Evolutionary conservation across 2,329 filamentous ascomycete genomes (phyloP).

Genomic region (Davidsoniella eucalypti): DNA sequence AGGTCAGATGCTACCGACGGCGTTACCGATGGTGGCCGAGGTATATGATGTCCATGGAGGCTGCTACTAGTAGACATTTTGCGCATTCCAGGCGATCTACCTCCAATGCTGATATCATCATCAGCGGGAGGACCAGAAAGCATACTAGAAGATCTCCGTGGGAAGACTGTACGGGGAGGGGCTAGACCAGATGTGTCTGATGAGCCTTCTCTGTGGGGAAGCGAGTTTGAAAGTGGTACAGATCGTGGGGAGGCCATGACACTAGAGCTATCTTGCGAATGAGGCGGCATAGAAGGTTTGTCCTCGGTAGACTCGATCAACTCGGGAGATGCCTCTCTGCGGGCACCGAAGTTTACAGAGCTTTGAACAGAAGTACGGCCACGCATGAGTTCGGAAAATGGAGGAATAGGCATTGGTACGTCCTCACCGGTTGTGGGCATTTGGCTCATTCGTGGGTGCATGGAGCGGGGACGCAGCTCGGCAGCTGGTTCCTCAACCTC

Average conservation of each 20-base stretch:
- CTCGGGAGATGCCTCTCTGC: slow-evolving; percentile 39
- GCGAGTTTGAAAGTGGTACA: slow-evolving; percentile 12
- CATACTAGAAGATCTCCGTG: slow-evolving; percentile 40
- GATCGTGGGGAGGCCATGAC: slow-evolving; percentile 22
- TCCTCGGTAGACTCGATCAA: slow-evolving; percentile 23
- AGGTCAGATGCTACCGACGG: slow-evolving; percentile 74
- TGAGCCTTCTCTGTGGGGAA: slow-evolving; percentile 5
- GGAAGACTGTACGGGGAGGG: slow-evolving; percentile 33
- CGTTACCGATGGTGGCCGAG: slow-evolving; percentile 38
- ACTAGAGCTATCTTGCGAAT: slow-evolving; percentile 29
- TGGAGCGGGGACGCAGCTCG: slow-evolving; percentile 47
- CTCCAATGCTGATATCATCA: slow-evolving; percentile 39
- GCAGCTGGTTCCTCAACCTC: slow-evolving; percentile 42
- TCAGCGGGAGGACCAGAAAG: slow-evolving; percentile 53
- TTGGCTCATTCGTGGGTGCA: slow-evolving; percentile 59
- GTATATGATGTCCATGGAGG: slow-evolving; percentile 35
- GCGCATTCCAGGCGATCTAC: slow-evolving; percentile 47
- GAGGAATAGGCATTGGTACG: slow-evolving; percentile 5
- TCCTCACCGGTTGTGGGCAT: slow-evolving; percentile 30
- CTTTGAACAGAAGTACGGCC: slow-evolving; percentile 5
- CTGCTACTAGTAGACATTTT: slow-evolving; percentile 61
- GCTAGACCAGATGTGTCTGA: slow-evolving; percentile 24
- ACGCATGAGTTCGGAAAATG: slow-evolving; percentile 12
- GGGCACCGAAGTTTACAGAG: slow-evolving; percentile 29
- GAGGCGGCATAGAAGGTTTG: slow-evolving; percentile 37